Conservation (phyloP, 441 rosid genomes). For the Eutrema salsugineum region DNA sequence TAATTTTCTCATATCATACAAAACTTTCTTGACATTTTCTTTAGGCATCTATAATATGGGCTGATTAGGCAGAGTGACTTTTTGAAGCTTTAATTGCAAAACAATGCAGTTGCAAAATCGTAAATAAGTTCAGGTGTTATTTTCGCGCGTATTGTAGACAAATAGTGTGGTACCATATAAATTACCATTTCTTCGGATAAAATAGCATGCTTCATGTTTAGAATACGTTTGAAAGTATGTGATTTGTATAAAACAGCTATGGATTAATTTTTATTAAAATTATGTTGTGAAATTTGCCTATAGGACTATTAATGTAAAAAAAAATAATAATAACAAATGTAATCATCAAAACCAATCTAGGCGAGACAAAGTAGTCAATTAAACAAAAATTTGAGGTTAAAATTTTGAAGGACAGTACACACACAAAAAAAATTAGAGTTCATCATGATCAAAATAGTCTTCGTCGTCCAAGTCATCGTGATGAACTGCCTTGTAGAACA, state of each 20-base stretch:
- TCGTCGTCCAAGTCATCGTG: slow-evolving; percentile 36
- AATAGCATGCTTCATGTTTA: background rate
- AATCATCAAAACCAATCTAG: background rate
- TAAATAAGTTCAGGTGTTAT: background rate
- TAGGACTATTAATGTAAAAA: background rate
- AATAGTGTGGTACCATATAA: background rate
- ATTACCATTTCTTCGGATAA: background rate
- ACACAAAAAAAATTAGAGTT: slow-evolving; percentile 41
- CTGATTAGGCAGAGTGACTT: background rate
- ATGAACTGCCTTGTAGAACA: slow-evolving; percentile 51
- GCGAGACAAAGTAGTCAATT: slow-evolving; percentile 1
- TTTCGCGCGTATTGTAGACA: background rate
- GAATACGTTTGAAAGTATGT: too few relatives aligned
- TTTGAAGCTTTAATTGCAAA: background rate
- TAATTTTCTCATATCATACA: background rate
- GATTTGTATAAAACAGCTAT: too few relatives aligned
- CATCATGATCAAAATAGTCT: slow-evolving; percentile 47
- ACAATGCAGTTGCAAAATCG: background rate
- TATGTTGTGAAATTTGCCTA: background rate
- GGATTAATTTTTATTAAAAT: background rate
- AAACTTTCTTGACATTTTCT: background rate
- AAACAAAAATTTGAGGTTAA: background rate
- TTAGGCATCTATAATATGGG: background rate
- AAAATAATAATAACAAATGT: background rate
- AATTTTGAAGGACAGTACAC: background rate